Base-by-base conservation (phyloP, 345 rosid species). In the Luvunga scandens region DNA sequence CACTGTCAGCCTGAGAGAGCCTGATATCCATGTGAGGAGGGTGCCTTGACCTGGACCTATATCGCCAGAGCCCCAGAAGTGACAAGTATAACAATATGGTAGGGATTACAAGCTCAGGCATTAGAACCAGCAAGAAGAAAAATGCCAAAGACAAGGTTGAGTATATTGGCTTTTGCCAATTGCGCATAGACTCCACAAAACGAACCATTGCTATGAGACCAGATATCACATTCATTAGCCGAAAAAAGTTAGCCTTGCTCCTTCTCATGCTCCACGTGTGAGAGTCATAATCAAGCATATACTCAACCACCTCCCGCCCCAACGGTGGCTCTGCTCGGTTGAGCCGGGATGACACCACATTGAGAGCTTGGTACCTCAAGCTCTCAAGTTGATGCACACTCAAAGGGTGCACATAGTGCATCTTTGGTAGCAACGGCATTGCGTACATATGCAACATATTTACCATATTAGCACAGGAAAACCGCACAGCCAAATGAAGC, bases 241-340 rank as follows among this genome's bases (percentile, higher is more conserved):
- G 72, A 39, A 85, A 89, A 66, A 92, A 89, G 80, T 92, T 90
- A 7, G 93, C 94, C 73, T 92, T 92, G 88, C 97, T 90, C 70
- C 91, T 90, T 73, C 97, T 87, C 94, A 90, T 89, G 83, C 97
- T 92, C 97, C 94, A 92, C 87, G 87, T 82, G 70, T 92, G 92
- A 31, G 91, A 92, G 53, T 90, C 91, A 31, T 86, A 89, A 79
- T 92, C 97, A 22, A 92, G 92, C 93, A 92, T 90, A 57, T 84
- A 92, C 75, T 92, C 93, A 5, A 92, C 92, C 81, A 92, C 93
- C 79, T 90, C 97, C 45, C 89, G 84, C 13, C 93, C 92, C 38
- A 92, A 18, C 4, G 91, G 90, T 1, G 92, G 94, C 80, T 92
- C 97, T 0, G 94, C 84, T n/a, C 94, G 82, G 80, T 85, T 87